A percentile compares a stretch with the other conserved stretches of the same genome.
phyloP scores from a whole-genome alignment of 129 eudicot genomes.

The Erigeron canadensis region DNA sequence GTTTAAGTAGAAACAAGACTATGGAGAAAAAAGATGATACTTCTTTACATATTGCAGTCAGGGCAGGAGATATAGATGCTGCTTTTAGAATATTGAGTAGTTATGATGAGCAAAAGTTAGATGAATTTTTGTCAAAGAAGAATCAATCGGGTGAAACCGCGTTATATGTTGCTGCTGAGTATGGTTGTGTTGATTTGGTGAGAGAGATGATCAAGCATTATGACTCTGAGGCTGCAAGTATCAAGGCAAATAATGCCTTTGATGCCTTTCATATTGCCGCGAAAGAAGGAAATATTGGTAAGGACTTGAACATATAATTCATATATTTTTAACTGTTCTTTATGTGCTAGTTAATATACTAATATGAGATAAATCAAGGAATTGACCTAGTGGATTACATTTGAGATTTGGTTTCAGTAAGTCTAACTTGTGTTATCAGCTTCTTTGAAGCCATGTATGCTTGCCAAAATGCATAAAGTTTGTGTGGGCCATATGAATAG shows the following conservation, averaged over 20 bases:
- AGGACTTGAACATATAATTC: slow-evolving; percentile 18
- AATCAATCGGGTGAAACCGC: slow-evolving; percentile 60
- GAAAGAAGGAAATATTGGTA: slow-evolving; percentile 63
- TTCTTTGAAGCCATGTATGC: not conserved
- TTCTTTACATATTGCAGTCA: slow-evolving; percentile 55
- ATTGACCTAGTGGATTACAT: slow-evolving; percentile 15
- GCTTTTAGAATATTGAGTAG: slow-evolving; percentile 34
- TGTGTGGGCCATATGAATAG: not conserved
- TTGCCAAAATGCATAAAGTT: not conserved
- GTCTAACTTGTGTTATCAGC: not conserved
- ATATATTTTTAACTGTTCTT: not conserved
- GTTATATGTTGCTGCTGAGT: slow-evolving; percentile 64
- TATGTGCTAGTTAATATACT: not conserved
- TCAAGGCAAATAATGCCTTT: slow-evolving; percentile 52
- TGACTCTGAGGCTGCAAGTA: slow-evolving; percentile 49
- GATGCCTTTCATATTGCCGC: slow-evolving; percentile 64
- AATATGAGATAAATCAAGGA: slow-evolving; percentile 4
- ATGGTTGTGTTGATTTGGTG: slow-evolving; percentile 43
- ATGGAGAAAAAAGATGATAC: slow-evolving; percentile 62
- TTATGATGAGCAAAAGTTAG: slow-evolving; percentile 41
- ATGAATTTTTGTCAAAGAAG: slow-evolving; percentile 41
- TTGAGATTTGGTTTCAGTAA: slow-evolving; percentile 6
- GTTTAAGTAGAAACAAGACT: slow-evolving; percentile 41
- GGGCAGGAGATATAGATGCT: slow-evolving; percentile 45
- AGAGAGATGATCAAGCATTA: slow-evolving; percentile 51